Evolutionary conservation across 331 rosid genomes (phyloP), one percentile per base, ranked within the genome.

Genomic region (Quercus lobata): DNA sequence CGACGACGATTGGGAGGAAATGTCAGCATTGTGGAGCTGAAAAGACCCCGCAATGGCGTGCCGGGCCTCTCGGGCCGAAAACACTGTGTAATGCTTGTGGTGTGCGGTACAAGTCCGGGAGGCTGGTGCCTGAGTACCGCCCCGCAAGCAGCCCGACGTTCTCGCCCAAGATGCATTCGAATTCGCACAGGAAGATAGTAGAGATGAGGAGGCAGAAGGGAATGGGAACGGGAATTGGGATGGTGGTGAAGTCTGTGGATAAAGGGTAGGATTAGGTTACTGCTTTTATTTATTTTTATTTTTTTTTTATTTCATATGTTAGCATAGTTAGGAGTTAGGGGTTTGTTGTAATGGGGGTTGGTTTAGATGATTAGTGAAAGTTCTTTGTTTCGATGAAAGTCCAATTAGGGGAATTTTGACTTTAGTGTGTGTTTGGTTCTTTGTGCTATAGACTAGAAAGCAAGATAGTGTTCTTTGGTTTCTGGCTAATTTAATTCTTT

Each of bases 21-120:
- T 94, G 97, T 72, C 91, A 84, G 75, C 92, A 90, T 70, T 94
- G 97, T 34, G 91, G 97, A 29, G 85, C 90, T n/a, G 91, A 85
- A n/a, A 76, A 83, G 68, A 93, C 98, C 72, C 96, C 98, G 2
- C 94, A 87, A 44, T 93, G 98, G 98, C 89, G 98, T 52, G 88
- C 91, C 6, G 98, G 98, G n/a, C 98, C 98, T 1, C 29, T 15
- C 2, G 97, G 98, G 52, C 92, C 92, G 0, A 92, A 93, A 63
- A 93, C 98, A 4, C 91, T 93, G 6, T 91, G 98, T 63, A 93
- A 91, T 77, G 98, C 97, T 32, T 92, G 98, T 71, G 97, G 98
- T 30, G 92, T 92, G 37, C 76, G 98, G 85, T 89, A 44, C 76
- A 92, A 91, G 84, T 91, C 97, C 11, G 92, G 95, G 25, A 72